Conservation (phyloP, 345 rosid species). For the Noccaea bulbosa region DNA sequence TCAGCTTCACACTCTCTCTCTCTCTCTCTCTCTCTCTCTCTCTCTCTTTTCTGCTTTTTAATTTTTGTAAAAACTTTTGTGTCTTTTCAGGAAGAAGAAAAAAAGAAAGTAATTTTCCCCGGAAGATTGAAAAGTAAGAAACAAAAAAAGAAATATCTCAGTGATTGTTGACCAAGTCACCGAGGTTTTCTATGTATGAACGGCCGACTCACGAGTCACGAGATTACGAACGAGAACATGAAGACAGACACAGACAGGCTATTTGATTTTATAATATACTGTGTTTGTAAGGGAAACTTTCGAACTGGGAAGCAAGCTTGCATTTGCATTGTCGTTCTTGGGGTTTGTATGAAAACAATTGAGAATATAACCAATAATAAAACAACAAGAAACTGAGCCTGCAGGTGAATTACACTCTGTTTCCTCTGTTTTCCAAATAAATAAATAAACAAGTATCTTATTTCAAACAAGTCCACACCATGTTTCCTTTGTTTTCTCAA, state of each 20-base stretch:
- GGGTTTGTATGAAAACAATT: background rate
- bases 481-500: slow-evolving; percentile 32
- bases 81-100: background rate
- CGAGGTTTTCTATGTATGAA: slow-evolving; percentile 3
- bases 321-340: background rate
- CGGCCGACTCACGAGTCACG: background rate
- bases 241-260: background rate
- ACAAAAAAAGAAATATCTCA: background rate
- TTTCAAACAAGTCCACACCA: slow-evolving; percentile 18
- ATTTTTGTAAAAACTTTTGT: background rate
- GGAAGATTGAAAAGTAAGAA: background rate
- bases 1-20: background rate
- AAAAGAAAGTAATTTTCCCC: background rate
- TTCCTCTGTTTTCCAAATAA: background rate
- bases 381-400: too few relatives aligned
- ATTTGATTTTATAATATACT: background rate
- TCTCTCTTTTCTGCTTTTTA: background rate
- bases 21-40: background rate
- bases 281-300: background rate
- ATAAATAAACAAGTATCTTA: background rate
- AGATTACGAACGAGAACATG: background rate
- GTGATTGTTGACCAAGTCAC: slow-evolving; percentile 7
- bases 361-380: background rate
- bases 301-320: background rate
- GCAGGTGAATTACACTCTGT: too few relatives aligned